These are phyloP conservation scores for Prunella vulgaris DNA, from an alignment of 257 asterid genomes.

Conservation along the genomic window DNA sequence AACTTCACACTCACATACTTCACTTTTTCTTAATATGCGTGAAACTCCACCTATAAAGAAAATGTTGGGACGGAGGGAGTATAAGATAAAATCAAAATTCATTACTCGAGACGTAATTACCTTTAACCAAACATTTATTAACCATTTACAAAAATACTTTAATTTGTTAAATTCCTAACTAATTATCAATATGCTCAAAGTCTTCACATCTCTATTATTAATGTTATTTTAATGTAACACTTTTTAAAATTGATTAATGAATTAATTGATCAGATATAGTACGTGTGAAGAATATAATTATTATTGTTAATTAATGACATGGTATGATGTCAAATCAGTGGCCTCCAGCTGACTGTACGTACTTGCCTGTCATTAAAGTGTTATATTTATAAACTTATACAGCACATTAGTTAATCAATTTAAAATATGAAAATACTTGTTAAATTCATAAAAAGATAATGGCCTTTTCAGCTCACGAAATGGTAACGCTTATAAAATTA, in stretches of 20 bases:
- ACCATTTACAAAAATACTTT: no score
- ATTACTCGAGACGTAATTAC: not conserved
- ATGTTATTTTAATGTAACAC: not conserved
- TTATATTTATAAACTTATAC: not conserved
- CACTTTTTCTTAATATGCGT: no score
- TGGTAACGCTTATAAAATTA: conserved; percentile 12
- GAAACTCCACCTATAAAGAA: no score
- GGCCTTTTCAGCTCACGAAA: conserved; percentile 20
- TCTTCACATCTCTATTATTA: not conserved
- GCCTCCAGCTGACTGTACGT: not conserved
- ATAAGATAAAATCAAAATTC: not conserved
- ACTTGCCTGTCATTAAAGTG: not conserved
- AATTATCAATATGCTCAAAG: not conserved
- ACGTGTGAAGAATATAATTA: not conserved
- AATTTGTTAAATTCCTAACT: not conserved
- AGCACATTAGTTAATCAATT: not conserved
- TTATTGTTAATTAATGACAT: conserved; percentile 1
- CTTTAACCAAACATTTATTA: not conserved
- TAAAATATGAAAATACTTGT: not conserved
- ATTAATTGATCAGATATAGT: not conserved
- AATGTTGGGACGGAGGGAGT: no score
- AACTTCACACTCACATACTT: no score
- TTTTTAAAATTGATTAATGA: not conserved
- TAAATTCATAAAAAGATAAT: conserved; percentile 10
- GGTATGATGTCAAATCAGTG: not conserved